Conservation (phyloP, 345 rosid genomes). For the Durio zibethinus region DNA sequence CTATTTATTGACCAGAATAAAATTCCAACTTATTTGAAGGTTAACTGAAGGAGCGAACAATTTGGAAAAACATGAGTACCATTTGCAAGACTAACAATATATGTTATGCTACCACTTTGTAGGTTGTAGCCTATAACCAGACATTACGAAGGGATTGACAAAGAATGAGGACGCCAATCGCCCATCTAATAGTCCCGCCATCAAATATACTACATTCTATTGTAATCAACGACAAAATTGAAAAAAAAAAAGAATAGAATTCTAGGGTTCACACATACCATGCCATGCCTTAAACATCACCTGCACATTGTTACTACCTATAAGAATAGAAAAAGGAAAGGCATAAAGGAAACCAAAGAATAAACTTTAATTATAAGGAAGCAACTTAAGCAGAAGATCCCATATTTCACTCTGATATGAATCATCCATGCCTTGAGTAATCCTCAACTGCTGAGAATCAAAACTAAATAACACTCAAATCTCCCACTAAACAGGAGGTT, state of each 20-base stretch:
- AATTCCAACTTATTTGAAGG: background rate
- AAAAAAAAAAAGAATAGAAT: background rate
- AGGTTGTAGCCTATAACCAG: background rate
- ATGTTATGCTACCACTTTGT: background rate
- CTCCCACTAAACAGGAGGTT: slow-evolving; percentile 13
- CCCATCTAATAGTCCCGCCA: background rate
- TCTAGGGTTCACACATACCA: background rate
- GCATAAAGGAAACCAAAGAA: background rate
- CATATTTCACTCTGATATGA: background rate
- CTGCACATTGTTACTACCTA: background rate
- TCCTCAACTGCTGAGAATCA: background rate
- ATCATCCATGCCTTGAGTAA: background rate
- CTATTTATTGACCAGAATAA: background rate
- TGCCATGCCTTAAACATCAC: background rate
- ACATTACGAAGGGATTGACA: background rate
- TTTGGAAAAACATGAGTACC: background rate
- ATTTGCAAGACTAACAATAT: background rate
- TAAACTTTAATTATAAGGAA: background rate
- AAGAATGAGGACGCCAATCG: background rate
- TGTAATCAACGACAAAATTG: background rate
- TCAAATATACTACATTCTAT: background rate
- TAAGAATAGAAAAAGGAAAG: background rate
- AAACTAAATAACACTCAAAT: slow-evolving; percentile 8
- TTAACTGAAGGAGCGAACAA: background rate
- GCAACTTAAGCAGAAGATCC: background rate